phyloP scores from a whole-genome alignment of 2,329 filamentous ascomycete species.

The Setomelanomma holmii region DNA sequence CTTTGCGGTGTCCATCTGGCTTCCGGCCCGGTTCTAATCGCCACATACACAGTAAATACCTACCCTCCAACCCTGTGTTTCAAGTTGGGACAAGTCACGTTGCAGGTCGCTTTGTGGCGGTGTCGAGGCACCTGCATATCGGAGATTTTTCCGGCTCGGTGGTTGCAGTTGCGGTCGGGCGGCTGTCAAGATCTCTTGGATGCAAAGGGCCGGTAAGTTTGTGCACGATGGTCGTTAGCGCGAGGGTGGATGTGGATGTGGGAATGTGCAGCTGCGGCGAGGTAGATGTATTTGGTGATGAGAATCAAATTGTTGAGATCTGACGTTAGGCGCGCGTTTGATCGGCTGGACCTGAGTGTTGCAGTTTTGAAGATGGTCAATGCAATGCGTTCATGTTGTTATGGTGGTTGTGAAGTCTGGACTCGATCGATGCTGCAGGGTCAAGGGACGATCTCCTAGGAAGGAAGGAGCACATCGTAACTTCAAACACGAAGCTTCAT shows the following conservation, averaged over 20 bases:
- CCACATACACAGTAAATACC: no score
- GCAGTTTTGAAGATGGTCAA: no score
- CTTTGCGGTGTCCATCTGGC: neutral
- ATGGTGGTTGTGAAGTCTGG: no score
- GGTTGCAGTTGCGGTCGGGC: conserved; percentile 2
- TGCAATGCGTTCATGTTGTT: no score
- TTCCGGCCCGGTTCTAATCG: neutral
- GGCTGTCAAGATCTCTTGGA: conserved; percentile 11
- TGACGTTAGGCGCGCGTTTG: no score
- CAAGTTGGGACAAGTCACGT: neutral
- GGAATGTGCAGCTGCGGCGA: neutral
- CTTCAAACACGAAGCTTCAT: neutral
- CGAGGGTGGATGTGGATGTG: neutral
- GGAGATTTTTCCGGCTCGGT: neutral
- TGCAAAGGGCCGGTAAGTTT: no score
- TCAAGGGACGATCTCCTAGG: neutral
- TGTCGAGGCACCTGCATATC: neutral
- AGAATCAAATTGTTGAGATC: no score
- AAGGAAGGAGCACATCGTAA: neutral
- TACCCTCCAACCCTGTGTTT: neutral
- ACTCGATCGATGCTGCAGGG: no score
- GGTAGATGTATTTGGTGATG: no score
- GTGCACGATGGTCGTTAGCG: neutral
- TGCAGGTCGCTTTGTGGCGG: neutral
- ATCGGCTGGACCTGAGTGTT: no score